Evolutionary conservation across 148 eudicot genomes (phyloP), one percentile per base, ranked within the genome.

Genomic region (Chenopodium suecicum): DNA sequence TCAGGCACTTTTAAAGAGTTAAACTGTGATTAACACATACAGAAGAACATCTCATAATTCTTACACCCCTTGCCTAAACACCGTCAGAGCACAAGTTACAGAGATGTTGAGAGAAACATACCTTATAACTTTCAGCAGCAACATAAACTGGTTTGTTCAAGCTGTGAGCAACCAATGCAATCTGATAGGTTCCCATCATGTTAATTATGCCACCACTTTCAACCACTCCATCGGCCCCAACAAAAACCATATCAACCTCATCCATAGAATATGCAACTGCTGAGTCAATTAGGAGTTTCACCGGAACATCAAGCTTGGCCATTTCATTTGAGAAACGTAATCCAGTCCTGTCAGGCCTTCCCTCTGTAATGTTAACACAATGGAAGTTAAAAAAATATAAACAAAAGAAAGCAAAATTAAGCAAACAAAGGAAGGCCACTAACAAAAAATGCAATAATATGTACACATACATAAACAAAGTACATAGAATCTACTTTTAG

Each of bases 121-220:
- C 99, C 99, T 95, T 95, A 89, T 93, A 95, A 89, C 99, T 95
- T 83, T 95, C 98, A 77, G 99, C 99, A 85, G 99, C 94, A 73
- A 93, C 98, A 81, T 93, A 95, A 69, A 95, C 94, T 20, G 99
- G 99, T 84, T 95, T 94, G 84, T 91, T 89, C 97, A 93, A 91
- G 94, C 90, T 89, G 69, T 90, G 90, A 1, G 98, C 98, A 78
- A 94, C 93, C 86, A 94, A 81, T 13, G 97, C 97, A 85, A 93
- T 93, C 88, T 93, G 99, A 79, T 95, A 95, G 9, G 99, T 92
- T 31, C 99, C 98, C 99, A 95, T 95, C 98, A 95, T 95, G 87
- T 95, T 95, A 52, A 95, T 95, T 56, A 95, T 90, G 64, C 98
- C 99, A 77, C 98, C 99, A 82, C 98, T 93, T 85, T 95, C 99